phyloP scores from a whole-genome alignment of 352 stramenopile genomes.

The Phytophthora palmivora region DNA sequence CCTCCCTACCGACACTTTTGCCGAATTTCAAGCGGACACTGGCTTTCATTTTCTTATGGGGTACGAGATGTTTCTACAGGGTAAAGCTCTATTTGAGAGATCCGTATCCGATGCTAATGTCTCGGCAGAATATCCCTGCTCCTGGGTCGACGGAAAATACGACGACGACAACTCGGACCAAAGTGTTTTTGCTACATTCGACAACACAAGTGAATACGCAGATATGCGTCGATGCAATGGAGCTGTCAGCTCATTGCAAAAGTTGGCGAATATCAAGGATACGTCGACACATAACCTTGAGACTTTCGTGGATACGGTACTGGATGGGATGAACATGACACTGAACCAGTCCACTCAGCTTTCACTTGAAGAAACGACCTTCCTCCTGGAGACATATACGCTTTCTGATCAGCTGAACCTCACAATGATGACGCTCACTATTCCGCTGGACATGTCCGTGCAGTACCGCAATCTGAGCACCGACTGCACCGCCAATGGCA shows the following conservation, averaged over 20 bases:
- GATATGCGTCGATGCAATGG: slow-evolving; percentile 40
- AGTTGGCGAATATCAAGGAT: slow-evolving; percentile 34
- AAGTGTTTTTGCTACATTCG: slow-evolving; percentile 20
- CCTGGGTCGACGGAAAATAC: slow-evolving; percentile 32
- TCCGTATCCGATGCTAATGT: slow-evolving; percentile 46
- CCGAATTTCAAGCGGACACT: slow-evolving; percentile 21
- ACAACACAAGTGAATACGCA: slow-evolving; percentile 28
- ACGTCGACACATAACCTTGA: slow-evolving; percentile 36
- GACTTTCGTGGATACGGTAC: slow-evolving; percentile 25
- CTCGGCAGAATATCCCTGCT: slow-evolving; percentile 39
- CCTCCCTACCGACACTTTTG: slow-evolving; percentile 12
- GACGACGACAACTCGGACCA: slow-evolving; percentile 22
- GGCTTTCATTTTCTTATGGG: slow-evolving; percentile 32
- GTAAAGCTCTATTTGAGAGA: slow-evolving; percentile 48
- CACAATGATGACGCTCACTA: slow-evolving; percentile 46
- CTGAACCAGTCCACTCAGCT: slow-evolving; percentile 30
- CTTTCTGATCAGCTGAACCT: slow-evolving; percentile 45
- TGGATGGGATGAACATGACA: slow-evolving; percentile 37
- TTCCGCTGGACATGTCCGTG: slow-evolving; percentile 29
- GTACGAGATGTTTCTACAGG: slow-evolving; percentile 55
- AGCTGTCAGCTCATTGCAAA: slow-evolving; percentile 38
- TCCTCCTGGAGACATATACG: slow-evolving; percentile 42
- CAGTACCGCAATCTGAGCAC: slow-evolving; percentile 40
- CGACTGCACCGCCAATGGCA: slow-evolving; percentile 31
- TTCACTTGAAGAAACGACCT: slow-evolving; percentile 22